Percentiles rank a stretch among this genome's conserved stretches.
Evolutionary conservation across 805 yeast species (phyloP).

Genomic region (Suhomyces vadensis): DNA sequence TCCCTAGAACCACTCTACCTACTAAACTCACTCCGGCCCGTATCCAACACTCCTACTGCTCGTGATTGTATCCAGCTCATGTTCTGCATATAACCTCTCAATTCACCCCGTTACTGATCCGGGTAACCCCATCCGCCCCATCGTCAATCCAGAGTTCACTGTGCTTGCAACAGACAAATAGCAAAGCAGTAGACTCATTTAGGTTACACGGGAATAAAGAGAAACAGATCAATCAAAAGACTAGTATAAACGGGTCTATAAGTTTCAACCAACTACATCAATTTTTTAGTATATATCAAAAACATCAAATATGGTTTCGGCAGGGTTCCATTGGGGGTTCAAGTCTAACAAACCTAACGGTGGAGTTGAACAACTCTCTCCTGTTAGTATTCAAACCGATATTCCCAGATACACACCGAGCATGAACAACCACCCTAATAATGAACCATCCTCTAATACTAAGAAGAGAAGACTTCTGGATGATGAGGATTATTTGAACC

Average conservation of each 20-base stretch:
- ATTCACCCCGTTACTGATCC: too few species aligned
- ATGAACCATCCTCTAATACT: background rate
- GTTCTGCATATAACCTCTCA: too few species aligned
- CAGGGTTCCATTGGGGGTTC: slow-evolving; percentile 33
- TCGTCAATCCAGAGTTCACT: too few species aligned
- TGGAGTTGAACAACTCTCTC: background rate
- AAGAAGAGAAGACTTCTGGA: slow-evolving; percentile 19
- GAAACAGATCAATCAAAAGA: background rate
- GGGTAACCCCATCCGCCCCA: too few species aligned
- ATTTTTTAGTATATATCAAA: too few species aligned
- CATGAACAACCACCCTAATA: slow-evolving; percentile 1
- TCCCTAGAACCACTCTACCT: too few species aligned
- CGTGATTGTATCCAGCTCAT: too few species aligned
- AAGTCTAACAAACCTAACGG: slow-evolving; percentile 4
- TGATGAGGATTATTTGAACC: slow-evolving; percentile 10
- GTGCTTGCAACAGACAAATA: slow-evolving; percentile 3
- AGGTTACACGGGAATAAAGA: background rate
- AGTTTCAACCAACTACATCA: background rate
- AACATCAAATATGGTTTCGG: slow-evolving; percentile 20
- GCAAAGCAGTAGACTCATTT: background rate
- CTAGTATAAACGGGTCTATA: background rate
- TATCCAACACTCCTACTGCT: too few species aligned
- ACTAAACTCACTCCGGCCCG: too few species aligned
- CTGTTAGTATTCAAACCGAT: slow-evolving; percentile 1
- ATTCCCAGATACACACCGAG: slow-evolving; percentile 15